Evolutionary conservation across 2,329 filamentous ascomycete genomes (phyloP), one percentile per base, ranked within the genome.

Genomic region (Raffaelea deltoideospora): DNA sequence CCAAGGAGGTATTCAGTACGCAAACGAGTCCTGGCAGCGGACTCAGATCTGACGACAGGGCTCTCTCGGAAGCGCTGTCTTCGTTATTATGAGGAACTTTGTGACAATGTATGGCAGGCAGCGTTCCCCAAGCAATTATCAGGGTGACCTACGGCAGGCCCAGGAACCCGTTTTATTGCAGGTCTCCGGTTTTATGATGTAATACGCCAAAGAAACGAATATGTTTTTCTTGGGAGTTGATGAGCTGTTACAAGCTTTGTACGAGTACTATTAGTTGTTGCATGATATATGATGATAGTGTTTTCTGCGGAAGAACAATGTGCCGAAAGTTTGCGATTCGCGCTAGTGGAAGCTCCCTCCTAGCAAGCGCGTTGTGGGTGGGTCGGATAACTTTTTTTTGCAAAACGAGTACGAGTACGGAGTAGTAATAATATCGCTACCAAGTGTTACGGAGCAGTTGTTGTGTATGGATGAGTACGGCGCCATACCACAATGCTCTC

Each of bases 1-100:
- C 47, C 53, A 60, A 27, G 56, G 57, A 46, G 63, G 59, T 24
- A 59, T 57, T 31, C 53, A 47, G 37, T 59, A 61, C 41, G 61
- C 62, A 21, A 57, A 52, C 40, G 54, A 58, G 40, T 61, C 62
- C 46, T 63, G 63, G 51, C 45, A 50, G 32, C 43, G 40, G 33
- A 47, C 45, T 19, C 45, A 48, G 33, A 35, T 44, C 1, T 42
- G 22, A 21, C n/a, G n/a, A n/a, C n/a, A n/a, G n/a, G n/a, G n/a
- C n/a, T n/a, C n/a, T n/a, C n/a, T n/a, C n/a, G n/a, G n/a, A n/a
- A n/a, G n/a, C n/a, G n/a, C n/a, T n/a, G n/a, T n/a, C n/a, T n/a
- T n/a, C n/a, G 15, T 6, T 9, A 29, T 9, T 11, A 29, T 6
- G 13, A 10, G 31, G 31, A 19, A 21, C 9, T 23, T 4, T 14